Conservation (phyloP, 257 asterid species). For the Verbena officinalis region DNA sequence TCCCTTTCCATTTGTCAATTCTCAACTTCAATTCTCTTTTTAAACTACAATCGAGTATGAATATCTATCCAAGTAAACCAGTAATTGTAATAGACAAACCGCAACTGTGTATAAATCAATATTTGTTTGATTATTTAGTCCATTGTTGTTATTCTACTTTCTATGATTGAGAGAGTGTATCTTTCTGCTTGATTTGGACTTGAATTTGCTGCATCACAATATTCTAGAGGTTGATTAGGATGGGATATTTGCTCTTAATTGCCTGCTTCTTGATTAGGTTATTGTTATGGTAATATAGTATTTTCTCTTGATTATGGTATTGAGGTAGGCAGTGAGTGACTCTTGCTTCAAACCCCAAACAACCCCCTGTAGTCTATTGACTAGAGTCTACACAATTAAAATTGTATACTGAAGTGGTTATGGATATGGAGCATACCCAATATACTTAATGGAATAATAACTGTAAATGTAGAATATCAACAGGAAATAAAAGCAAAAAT, state of each 20-base stretch:
- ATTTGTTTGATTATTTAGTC: not conserved
- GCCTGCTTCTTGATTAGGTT: constrained; percentile 14
- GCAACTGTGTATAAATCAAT: not conserved
- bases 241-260: constrained; percentile 13
- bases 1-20: constrained; percentile 10
- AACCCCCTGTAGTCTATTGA: too few species aligned
- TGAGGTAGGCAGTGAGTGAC: constrained; percentile 32
- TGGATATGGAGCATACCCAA: too few species aligned
- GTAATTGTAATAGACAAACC: constrained; percentile 1
- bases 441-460: too few species aligned
- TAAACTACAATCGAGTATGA: constrained; percentile 14
- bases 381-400: too few species aligned
- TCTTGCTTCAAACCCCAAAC: constrained; percentile 20
- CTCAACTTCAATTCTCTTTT: not conserved
- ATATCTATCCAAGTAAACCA: not conserved
- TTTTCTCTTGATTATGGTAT: constrained; percentile 25
- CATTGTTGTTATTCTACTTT: constrained; percentile 9
- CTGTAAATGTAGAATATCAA: too few species aligned
- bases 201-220: constrained; percentile 22
- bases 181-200: constrained; percentile 18
- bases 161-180: constrained; percentile 14
- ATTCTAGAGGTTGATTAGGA: constrained; percentile 26
- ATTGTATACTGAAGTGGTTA: too few species aligned
- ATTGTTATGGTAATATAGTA: constrained; percentile 16
- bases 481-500: too few species aligned